These are phyloP conservation scores for Pilasporangium apinafurcum DNA, from an alignment of 352 stramenopile species.

Conservation along the genomic window DNA sequence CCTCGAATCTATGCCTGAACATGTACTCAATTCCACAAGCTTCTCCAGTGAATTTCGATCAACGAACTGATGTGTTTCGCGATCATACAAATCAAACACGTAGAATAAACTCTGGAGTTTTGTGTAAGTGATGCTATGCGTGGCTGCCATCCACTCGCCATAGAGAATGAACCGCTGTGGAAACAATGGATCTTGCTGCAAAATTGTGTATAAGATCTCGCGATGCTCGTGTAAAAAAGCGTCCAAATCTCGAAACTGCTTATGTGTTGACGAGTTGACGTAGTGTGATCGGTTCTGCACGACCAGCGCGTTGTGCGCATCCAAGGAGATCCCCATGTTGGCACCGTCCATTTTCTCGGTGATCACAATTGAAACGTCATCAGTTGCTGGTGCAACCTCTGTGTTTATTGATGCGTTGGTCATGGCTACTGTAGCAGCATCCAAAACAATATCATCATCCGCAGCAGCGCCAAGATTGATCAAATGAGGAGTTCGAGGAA, in stretches of 20 bases:
- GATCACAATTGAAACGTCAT: slow-evolving; percentile 29
- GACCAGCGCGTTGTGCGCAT: slow-evolving; percentile 34
- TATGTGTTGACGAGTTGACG: slow-evolving; percentile 42
- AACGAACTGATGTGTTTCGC: slow-evolving; percentile 34
- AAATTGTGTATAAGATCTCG: slow-evolving; percentile 27
- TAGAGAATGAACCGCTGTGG: slow-evolving; percentile 71
- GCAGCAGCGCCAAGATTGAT: slow-evolving; percentile 51
- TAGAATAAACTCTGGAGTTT: slow-evolving; percentile 61
- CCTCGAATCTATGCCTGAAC: slow-evolving; percentile 1
- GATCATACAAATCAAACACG: slow-evolving; percentile 79
- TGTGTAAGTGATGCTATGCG: slow-evolving; percentile 78
- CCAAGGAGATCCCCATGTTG: slow-evolving; percentile 76
- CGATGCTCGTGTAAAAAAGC: slow-evolving; percentile 39
- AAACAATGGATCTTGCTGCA: slow-evolving; percentile 43
- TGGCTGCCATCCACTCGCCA: slow-evolving; percentile 76
- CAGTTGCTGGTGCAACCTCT: not conserved
- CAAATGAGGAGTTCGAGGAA: slow-evolving; percentile 54
- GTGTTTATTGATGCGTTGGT: not conserved
- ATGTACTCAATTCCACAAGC: slow-evolving; percentile 14
- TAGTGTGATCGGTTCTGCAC: slow-evolving; percentile 78
- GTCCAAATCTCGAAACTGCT: slow-evolving; percentile 65
- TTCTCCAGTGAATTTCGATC: slow-evolving; percentile 23
- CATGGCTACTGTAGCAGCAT: not conserved
- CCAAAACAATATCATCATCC: slow-evolving; percentile 42
- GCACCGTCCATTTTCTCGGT: slow-evolving; percentile 85